Evolutionary conservation across 768 basidiomycete genomes (phyloP).

Genomic region (Boletus edulis): DNA sequence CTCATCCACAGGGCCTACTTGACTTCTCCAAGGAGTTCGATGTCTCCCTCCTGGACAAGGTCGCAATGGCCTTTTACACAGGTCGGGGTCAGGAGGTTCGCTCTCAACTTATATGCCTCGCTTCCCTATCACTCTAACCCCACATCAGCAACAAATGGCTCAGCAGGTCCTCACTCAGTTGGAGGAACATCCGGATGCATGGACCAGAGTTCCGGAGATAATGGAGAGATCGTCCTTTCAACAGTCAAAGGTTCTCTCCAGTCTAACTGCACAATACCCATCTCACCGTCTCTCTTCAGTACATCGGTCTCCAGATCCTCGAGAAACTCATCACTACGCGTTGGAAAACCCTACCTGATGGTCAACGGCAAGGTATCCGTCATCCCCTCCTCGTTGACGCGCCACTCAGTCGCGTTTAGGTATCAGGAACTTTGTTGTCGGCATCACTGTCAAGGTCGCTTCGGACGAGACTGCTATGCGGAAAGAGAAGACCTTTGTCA

Average conservation of each 20-base stretch:
- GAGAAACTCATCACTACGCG: constrained; percentile 93
- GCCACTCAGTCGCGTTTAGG: constrained; percentile 42
- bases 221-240: constrained; percentile 80
- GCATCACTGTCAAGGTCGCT: constrained; percentile 87
- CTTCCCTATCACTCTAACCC: constrained; percentile 5
- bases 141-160: constrained; percentile 83
- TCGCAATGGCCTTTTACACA: constrained; percentile 89
- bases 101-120: constrained; percentile 5
- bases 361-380: constrained; percentile 79
- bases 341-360: constrained; percentile 95
- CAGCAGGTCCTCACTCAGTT: constrained; percentile 94
- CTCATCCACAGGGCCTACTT: constrained; percentile 64
- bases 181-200: constrained; percentile 94
- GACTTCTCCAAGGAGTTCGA: constrained; percentile 95
- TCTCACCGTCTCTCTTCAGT: constrained; percentile 48
- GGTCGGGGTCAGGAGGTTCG: constrained; percentile 80
- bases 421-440: constrained; percentile 95
- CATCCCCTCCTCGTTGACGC: constrained; percentile 1
- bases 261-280: not conserved
- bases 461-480: constrained; percentile 87
- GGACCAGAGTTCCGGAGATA: constrained; percentile 95
- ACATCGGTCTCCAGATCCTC: constrained; percentile 94
- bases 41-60: constrained; percentile 88
- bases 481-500: constrained; percentile 91
- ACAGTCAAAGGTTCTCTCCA: constrained; percentile 69